phyloP scores from a whole-genome alignment of 306 rosid genomes.

The Pueraria montana region DNA sequence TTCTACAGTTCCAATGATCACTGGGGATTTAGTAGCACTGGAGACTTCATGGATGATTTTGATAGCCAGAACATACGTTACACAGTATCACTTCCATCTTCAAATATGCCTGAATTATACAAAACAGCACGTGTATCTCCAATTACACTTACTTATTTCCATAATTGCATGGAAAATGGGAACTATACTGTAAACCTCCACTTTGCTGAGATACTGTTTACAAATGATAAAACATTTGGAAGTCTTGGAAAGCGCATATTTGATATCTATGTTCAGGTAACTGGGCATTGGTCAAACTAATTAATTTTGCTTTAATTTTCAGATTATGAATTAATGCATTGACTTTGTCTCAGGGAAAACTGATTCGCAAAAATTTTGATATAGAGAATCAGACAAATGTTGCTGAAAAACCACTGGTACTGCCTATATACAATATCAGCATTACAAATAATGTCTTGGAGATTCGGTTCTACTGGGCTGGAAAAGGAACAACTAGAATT shows the following conservation, averaged over 20 bases:
- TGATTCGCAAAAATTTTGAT: background rate
- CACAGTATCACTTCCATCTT: background rate
- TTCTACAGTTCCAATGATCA: background rate
- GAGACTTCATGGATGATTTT: conserved; percentile 26
- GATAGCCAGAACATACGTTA: conserved; percentile 6
- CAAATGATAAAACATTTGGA: conserved; percentile 10
- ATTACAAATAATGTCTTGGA: conserved; percentile 52
- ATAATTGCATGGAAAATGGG: conserved; percentile 29
- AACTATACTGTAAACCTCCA: conserved; percentile 59
- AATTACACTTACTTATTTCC: conserved; percentile 19
- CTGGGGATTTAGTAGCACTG: conserved; percentile 32
- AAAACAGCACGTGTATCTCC: conserved; percentile 19
- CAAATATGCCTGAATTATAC: conserved; percentile 25
- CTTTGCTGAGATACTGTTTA: conserved; percentile 29
- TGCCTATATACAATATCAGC: conserved; percentile 2
- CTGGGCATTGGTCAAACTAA: conserved; percentile 24
- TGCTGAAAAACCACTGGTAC: background rate
- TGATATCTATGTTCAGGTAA: conserved; percentile 23
- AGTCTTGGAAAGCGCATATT: conserved; percentile 25
- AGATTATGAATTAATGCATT: conserved; percentile 27
- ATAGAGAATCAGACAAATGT: background rate
- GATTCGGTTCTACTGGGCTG: conserved; percentile 73
- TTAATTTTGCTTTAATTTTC: conserved; percentile 29
- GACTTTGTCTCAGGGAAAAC: conserved; percentile 36
- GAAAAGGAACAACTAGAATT: conserved; percentile 35